Conservation (phyloP, 768 basidiomycete species). For the Ramaria sp. region DNA sequence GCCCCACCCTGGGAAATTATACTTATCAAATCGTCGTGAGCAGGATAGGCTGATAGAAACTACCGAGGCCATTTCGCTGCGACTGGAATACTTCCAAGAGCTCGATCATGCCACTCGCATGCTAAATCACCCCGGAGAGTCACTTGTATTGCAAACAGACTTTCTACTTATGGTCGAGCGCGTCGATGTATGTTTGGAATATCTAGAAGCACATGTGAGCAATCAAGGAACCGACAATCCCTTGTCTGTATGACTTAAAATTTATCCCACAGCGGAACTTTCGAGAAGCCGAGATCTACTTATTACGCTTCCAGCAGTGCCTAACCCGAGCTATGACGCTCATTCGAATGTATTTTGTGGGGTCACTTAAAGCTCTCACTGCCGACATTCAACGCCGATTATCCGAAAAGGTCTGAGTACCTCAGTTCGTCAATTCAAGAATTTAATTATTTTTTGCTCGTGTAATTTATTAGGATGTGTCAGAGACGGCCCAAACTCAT, state of each 20-base stretch:
- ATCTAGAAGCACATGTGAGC: constrained; percentile 76
- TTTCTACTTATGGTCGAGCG: constrained; percentile 96
- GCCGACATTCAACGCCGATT: constrained; percentile 68
- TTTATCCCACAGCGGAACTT: constrained; percentile 59
- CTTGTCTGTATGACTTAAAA: not conserved
- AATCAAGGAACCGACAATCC: not conserved
- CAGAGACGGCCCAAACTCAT: constrained; percentile 69
- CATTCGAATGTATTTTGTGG: constrained; percentile 94
- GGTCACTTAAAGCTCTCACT: constrained; percentile 67
- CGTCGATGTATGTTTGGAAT: constrained; percentile 90
- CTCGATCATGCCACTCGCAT: constrained; percentile 88
- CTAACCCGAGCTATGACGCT: constrained; percentile 97
- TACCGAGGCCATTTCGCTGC: constrained; percentile 71
- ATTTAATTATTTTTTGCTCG: not conserved
- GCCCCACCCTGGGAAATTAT: not conserved
- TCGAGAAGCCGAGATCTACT: constrained; percentile 85
- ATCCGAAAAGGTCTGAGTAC: constrained; percentile 50
- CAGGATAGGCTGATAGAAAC: constrained; percentile 70
- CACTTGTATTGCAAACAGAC: constrained; percentile 80
- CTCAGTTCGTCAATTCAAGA: not conserved
- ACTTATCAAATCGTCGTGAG: not conserved
- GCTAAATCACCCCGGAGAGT: constrained; percentile 90
- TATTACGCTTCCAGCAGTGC: constrained; percentile 97
- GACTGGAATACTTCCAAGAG: constrained; percentile 90
- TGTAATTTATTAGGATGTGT: constrained; percentile 47